Conservation (phyloP, 2,329 filamentous ascomycete genomes). For the Aspergillus arachidicola region DNA sequence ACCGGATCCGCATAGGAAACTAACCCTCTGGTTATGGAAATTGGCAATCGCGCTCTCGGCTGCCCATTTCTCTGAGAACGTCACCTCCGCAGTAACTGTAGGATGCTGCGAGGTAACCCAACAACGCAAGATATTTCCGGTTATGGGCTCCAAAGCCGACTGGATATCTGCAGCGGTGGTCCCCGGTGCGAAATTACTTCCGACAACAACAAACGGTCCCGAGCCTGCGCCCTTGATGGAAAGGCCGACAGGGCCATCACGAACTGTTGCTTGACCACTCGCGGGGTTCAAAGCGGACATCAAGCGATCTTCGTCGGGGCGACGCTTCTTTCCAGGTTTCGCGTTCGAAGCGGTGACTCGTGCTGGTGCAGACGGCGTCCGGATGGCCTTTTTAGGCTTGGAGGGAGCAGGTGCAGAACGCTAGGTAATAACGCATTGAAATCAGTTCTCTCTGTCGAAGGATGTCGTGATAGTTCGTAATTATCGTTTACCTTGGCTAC, state of each 20-base stretch:
- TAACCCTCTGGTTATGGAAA: slow-evolving; percentile 65
- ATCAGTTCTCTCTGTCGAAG: slow-evolving; percentile 9
- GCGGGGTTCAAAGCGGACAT: slow-evolving; percentile 32
- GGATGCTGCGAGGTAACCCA: slow-evolving; percentile 56
- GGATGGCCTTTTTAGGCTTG: slow-evolving; percentile 42
- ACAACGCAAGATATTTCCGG: slow-evolving; percentile 57
- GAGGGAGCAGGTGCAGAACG: slow-evolving; percentile 46
- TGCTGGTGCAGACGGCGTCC: slow-evolving; percentile 27
- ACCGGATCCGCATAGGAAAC: slow-evolving; percentile 12
- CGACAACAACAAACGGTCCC: slow-evolving; percentile 60
- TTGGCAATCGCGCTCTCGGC: slow-evolving; percentile 63
- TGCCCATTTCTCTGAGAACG: slow-evolving; percentile 56
- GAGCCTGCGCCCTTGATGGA: slow-evolving; percentile 58
- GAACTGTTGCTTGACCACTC: slow-evolving; percentile 33
- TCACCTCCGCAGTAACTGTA: slow-evolving; percentile 63
- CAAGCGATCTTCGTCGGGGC: slow-evolving; percentile 37
- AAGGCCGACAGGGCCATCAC: slow-evolving; percentile 44
- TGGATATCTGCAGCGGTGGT: slow-evolving; percentile 68
- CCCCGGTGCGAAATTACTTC: slow-evolving; percentile 66
- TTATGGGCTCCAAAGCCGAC: slow-evolving; percentile 58
- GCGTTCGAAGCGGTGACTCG: slow-evolving; percentile 24
- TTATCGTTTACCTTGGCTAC: slow-evolving; percentile 54
- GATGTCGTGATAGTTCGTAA: not conserved
- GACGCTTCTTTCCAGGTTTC: slow-evolving; percentile 35
- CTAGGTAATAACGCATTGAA: slow-evolving; percentile 19